These are phyloP conservation scores for Colletotrichum euphorbiae DNA, from an alignment of 2,329 filamentous ascomycete genomes.

Conservation along the genomic window DNA sequence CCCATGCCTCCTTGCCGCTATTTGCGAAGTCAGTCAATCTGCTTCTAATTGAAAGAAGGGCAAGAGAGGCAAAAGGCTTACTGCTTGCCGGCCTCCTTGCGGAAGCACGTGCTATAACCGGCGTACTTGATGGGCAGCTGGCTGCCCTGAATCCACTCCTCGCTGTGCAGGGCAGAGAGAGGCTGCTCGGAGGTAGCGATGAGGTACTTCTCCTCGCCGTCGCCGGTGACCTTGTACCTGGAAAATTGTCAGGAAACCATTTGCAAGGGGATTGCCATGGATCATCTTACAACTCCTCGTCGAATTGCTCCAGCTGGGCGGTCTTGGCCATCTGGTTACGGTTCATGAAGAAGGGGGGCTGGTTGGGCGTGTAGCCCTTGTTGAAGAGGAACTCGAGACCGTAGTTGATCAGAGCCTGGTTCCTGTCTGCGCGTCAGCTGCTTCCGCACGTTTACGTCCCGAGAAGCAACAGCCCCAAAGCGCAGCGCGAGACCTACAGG, in stretches of 20 bases:
- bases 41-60: neutral
- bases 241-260: neutral
- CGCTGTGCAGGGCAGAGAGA: constrained; percentile 89
- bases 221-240: constrained; percentile 89
- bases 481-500: constrained; percentile 53
- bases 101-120: constrained; percentile 94
- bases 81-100: constrained; percentile 90
- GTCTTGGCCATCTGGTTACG: constrained; percentile 95
- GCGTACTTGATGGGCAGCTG: constrained; percentile 93
- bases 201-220: constrained; percentile 86
- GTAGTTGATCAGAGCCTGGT: constrained; percentile 95
- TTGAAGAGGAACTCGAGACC: constrained; percentile 87
- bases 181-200: constrained; percentile 87
- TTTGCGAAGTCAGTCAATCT: neutral
- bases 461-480: neutral
- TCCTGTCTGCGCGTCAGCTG: constrained; percentile 52
- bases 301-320: constrained; percentile 95
- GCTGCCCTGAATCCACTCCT: constrained; percentile 89
- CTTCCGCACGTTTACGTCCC: no score
- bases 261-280: neutral
- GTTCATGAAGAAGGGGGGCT: constrained; percentile 41
- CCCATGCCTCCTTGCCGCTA: constrained; percentile 88
- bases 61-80: constrained; percentile 56
- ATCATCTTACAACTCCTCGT: constrained; percentile 77
- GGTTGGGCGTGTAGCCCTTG: constrained; percentile 78